Evolutionary conservation across 441 rosid species (phyloP).

Genomic region (Syzygium syzygioides): DNA sequence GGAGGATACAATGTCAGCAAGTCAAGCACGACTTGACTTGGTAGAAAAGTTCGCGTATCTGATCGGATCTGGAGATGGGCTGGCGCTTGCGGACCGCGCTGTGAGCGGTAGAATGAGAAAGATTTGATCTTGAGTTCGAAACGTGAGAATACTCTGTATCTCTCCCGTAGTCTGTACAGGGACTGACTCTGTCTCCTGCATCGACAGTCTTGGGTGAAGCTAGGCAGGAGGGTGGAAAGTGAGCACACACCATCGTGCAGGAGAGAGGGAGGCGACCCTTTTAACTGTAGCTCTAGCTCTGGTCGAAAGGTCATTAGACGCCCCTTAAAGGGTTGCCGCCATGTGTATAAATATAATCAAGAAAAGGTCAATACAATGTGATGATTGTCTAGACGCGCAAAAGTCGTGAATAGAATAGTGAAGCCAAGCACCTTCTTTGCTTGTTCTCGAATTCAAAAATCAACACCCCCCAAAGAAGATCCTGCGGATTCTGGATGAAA

Average conservation of each 20-base stretch:
- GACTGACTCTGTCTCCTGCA: no score
- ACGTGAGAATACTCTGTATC: no score
- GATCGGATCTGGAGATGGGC: neutral
- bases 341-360: neutral
- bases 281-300: neutral
- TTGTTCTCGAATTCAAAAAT: constrained; percentile 26
- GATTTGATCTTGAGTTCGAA: neutral
- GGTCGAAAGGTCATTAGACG: neutral
- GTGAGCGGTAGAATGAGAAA: neutral
- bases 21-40: neutral
- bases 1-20: neutral
- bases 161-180: no score
- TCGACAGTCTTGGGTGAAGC: no score
- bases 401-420: neutral
- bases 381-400: neutral
- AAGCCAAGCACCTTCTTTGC: neutral
- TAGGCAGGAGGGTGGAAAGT: neutral
- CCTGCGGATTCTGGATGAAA: constrained; percentile 40
- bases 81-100: no score
- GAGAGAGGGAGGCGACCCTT: neutral
- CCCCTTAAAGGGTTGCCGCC: neutral
- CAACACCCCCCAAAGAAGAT: constrained; percentile 33
- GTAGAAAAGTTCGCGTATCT: neutral
- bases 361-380: neutral
- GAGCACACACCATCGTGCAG: neutral